Percentiles rank a stretch among this genome's conserved stretches.
phyloP scores from a whole-genome alignment of 1,284 basidiomycete species.

The Amylostereum areolatum region DNA sequence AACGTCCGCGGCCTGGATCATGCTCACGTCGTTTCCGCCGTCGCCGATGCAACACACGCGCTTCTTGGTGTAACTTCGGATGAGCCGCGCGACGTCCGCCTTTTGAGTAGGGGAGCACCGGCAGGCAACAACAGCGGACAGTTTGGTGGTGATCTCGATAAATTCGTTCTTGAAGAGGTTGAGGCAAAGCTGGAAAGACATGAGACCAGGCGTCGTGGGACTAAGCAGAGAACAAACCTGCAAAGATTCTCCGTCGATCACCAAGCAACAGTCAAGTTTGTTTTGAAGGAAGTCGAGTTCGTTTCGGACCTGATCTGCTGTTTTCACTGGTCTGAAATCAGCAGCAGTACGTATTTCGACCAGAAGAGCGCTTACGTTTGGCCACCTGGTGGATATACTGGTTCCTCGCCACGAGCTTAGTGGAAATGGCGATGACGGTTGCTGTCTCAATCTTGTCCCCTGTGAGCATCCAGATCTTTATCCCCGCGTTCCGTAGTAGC shows the following conservation, averaged over 20 bases:
- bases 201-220: neutral
- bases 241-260: slow-evolving; percentile 97
- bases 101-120: slow-evolving; percentile 99
- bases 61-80: slow-evolving; percentile 86
- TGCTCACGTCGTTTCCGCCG: slow-evolving; percentile 77
- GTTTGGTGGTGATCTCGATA: slow-evolving; percentile 91
- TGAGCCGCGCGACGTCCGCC: slow-evolving; percentile 92
- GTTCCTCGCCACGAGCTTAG: slow-evolving; percentile 91
- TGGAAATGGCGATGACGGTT: slow-evolving; percentile 96
- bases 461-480: slow-evolving; percentile 99
- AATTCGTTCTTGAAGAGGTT: slow-evolving; percentile 91
- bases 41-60: slow-evolving; percentile 98
- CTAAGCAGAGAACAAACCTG: slow-evolving; percentile 45
- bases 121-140: slow-evolving; percentile 95
- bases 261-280: slow-evolving; percentile 95
- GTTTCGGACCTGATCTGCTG: slow-evolving; percentile 76
- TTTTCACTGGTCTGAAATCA: slow-evolving; percentile 56
- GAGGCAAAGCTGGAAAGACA: slow-evolving; percentile 65
- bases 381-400: slow-evolving; percentile 98
- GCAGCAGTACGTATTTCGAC: neutral
- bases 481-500: slow-evolving; percentile 89
- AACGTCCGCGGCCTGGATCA: slow-evolving; percentile 22
- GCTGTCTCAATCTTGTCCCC: slow-evolving; percentile 99
- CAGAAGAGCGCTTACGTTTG: slow-evolving; percentile 58
- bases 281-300: slow-evolving; percentile 94